Percentiles rank a stretch among this genome's conserved stretches.
Evolutionary conservation across 1,284 basidiomycete genomes (phyloP).

Genomic region (Anthracocystis panici-leucophaei): DNA sequence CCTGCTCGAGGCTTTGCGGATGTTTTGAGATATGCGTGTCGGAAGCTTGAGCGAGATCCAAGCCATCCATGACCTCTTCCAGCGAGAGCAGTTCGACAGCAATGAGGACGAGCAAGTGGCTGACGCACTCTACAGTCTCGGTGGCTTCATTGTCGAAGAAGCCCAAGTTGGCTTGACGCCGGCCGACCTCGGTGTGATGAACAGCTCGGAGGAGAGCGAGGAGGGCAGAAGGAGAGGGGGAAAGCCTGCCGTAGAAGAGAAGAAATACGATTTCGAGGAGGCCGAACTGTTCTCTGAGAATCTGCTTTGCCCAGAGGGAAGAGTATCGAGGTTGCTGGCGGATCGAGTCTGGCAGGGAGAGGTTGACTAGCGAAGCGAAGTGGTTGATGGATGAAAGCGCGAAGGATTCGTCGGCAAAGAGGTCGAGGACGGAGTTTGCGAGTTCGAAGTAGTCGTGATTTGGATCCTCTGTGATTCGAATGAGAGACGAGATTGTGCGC

Average conservation of each 20-base stretch:
- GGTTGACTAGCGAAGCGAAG: conserved; percentile 71
- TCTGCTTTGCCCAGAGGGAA: conserved; percentile 82
- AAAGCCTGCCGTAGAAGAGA: conserved; percentile 82
- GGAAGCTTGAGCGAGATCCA: conserved; percentile 24
- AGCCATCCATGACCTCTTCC: conserved; percentile 76
- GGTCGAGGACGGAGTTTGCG: conserved; percentile 75
- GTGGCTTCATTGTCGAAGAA: conserved; percentile 78
- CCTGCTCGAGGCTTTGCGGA: conserved; percentile 36
- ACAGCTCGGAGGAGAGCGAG: conserved; percentile 77
- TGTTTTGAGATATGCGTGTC: conserved; percentile 31
- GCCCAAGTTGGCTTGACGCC: conserved; percentile 76
- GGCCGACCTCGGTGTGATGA: conserved; percentile 78
- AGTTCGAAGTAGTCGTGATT: conserved; percentile 75
- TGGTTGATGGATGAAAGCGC: conserved; percentile 75
- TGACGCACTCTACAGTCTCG: conserved; percentile 77
- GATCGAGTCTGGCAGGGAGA: conserved; percentile 73
- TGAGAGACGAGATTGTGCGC: conserved; percentile 71
- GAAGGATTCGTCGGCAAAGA: conserved; percentile 77
- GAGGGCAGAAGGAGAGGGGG: conserved; percentile 77
- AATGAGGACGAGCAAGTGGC: conserved; percentile 81
- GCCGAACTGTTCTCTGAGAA: conserved; percentile 81
- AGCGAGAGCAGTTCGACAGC: conserved; percentile 83
- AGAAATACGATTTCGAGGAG: conserved; percentile 86
- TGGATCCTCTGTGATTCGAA: conserved; percentile 76
- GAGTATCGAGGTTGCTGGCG: conserved; percentile 76